Percentiles rank a stretch among this genome's conserved stretches.
Evolutionary conservation across 78 protist genomes (phyloP).

Genomic region (Dictyostelium brefeldianum): DNA sequence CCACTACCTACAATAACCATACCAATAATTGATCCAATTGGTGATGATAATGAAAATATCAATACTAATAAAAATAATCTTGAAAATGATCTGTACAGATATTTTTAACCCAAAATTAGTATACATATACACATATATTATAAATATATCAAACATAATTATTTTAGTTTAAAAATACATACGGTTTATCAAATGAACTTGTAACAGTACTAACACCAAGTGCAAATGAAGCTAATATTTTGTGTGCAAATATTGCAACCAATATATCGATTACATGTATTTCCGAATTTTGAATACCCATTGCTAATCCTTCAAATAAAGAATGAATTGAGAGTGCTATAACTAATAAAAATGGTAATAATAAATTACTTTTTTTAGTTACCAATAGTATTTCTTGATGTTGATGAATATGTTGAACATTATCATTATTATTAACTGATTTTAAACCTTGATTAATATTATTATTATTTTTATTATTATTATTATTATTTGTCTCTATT

Average conservation of each 20-base stretch:
- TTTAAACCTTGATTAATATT: no score
- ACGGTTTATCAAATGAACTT: neutral
- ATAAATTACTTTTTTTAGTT: neutral
- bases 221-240: conserved; percentile 69
- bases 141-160: neutral
- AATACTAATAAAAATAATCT: conserved; percentile 40
- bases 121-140: no score
- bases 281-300: conserved; percentile 56
- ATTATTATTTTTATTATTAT: neutral
- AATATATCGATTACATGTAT: conserved; percentile 31
- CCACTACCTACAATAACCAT: neutral
- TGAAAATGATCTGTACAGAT: conserved; percentile 14
- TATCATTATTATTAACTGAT: neutral
- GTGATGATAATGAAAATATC: conserved; percentile 60
- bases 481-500: neutral
- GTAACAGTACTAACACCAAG: conserved; percentile 34
- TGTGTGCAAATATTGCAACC: conserved; percentile 68
- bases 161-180: neutral
- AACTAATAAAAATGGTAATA: conserved; percentile 59
- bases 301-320: conserved; percentile 70
- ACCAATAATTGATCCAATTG: conserved; percentile 59
- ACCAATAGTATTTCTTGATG: conserved; percentile 4
- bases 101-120: neutral
- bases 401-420: neutral
- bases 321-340: conserved; percentile 68